Conservation (phyloP, 2,329 filamentous ascomycete genomes). For the Ophiosphaerella herpotricha region DNA sequence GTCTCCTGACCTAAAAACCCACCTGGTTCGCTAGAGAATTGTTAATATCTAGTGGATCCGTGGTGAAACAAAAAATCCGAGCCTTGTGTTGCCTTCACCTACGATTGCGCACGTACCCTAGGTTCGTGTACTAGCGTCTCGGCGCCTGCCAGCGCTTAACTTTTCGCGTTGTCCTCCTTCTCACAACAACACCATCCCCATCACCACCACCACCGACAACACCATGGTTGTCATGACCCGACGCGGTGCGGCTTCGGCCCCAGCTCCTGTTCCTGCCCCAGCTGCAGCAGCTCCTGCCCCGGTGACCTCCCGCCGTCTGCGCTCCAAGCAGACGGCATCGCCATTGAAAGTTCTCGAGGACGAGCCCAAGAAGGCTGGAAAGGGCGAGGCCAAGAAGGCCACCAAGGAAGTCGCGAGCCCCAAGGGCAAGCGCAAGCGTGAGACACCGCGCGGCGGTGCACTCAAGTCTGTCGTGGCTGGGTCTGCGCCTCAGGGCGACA, state of each 20-base stretch:
- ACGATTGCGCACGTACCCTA: too few species aligned
- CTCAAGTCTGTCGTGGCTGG: conserved; percentile 6
- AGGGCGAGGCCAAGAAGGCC: background rate
- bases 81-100: too few species aligned
- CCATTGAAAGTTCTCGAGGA: conserved; percentile 2
- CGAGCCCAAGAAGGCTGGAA: background rate
- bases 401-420: background rate
- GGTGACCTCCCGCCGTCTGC: background rate
- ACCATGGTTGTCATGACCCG: background rate
- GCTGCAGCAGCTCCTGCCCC: background rate
- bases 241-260: background rate
- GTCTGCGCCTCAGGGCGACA: background rate
- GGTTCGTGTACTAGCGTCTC: too few species aligned
- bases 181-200: too few species aligned
- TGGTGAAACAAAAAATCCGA: too few species aligned
- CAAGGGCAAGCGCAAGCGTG: conserved; percentile 15
- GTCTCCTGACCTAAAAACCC: too few species aligned
- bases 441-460: conserved; percentile 5
- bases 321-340: background rate
- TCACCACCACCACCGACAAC: background rate
- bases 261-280: background rate
- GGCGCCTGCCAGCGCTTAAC: too few species aligned
- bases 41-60: too few species aligned
- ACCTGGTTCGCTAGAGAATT: too few species aligned
- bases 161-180: too few species aligned